These are phyloP conservation scores for Durio zibethinus DNA, from an alignment of 345 rosid species.

Conservation along the genomic window DNA sequence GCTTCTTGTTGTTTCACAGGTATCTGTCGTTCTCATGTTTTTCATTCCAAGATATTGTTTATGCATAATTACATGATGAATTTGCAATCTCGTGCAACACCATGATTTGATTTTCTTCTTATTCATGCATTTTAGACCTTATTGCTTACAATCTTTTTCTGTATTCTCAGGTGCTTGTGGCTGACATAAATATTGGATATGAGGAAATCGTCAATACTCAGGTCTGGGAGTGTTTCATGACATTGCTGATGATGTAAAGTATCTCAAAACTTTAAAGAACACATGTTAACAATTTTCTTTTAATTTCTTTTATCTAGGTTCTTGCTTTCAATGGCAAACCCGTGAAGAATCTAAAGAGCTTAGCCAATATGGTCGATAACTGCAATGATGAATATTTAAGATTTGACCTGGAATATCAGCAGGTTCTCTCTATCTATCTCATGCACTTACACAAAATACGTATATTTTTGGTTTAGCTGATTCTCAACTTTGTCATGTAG, in stretches of 20 bases:
- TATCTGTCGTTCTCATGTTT: constrained; percentile 9
- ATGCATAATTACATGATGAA: not conserved
- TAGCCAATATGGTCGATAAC: constrained; percentile 80
- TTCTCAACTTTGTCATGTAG: constrained; percentile 31
- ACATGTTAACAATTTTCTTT: constrained; percentile 9
- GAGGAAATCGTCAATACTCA: constrained; percentile 93
- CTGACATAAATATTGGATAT: constrained; percentile 89
- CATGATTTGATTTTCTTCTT: not conserved
- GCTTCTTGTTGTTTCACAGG: constrained; percentile 93
- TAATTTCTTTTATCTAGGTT: constrained; percentile 46
- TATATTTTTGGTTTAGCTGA: not conserved
- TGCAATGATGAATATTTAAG: constrained; percentile 72
- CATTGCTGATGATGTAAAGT: not conserved
- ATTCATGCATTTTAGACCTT: not conserved
- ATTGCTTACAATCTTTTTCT: not conserved
- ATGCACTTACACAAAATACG: not conserved
- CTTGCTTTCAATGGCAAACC: constrained; percentile 80
- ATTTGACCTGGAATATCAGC: constrained; percentile 84
- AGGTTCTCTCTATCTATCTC: constrained; percentile 42
- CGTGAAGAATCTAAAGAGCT: constrained; percentile 72
- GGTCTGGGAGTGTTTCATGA: constrained; percentile 35
- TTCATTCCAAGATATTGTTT: not conserved
- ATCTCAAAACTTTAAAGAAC: not conserved
- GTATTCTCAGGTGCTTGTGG: constrained; percentile 70
- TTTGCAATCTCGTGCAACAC: not conserved